These are phyloP conservation scores for Cavenderia fasciculata DNA, from an alignment of 78 protist genomes.

Conservation along the genomic window DNA sequence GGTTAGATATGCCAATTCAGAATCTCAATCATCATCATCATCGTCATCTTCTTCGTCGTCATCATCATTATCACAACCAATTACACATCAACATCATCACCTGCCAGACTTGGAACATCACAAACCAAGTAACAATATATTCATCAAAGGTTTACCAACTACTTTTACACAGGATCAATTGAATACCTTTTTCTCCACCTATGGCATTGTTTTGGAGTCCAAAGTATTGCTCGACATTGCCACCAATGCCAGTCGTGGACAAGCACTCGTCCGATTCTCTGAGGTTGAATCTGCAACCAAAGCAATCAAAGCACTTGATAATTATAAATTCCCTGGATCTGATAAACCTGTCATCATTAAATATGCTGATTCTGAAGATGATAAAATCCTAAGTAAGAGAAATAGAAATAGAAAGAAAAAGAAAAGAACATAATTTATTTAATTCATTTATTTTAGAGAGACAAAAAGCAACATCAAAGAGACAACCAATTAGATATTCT, in stretches of 20 bases:
- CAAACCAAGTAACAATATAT: slow-evolving; percentile 32
- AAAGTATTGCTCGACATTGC: slow-evolving; percentile 25
- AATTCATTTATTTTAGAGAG: not conserved
- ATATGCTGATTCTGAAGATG: slow-evolving; percentile 57
- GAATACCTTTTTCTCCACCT: slow-evolving; percentile 3
- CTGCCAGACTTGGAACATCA: not conserved
- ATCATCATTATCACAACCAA: not conserved
- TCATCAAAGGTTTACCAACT: slow-evolving; percentile 46
- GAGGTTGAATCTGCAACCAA: slow-evolving; percentile 32
- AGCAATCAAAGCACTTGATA: slow-evolving; percentile 5
- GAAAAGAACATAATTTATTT: not conserved
- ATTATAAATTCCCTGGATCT: slow-evolving; percentile 15
- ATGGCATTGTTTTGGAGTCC: slow-evolving; percentile 37
- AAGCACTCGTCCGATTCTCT: slow-evolving; percentile 38
- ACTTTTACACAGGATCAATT: slow-evolving; percentile 13
- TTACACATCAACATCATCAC: not conserved
- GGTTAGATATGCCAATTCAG: slow-evolving; percentile 50
- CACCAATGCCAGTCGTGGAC: slow-evolving; percentile 59
- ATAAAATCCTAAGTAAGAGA: slow-evolving; percentile 17
- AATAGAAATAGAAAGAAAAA: not conserved
- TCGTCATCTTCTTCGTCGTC: not conserved
- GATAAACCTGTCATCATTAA: slow-evolving; percentile 4
- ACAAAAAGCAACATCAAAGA: not conserved
- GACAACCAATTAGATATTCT: slow-evolving; percentile 28
- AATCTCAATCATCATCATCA: not conserved